Percentiles rank a stretch among this genome's conserved stretches.
Evolutionary conservation across 2,329 filamentous ascomycete species (phyloP).

Genomic region (Hypomyces rosellus): DNA sequence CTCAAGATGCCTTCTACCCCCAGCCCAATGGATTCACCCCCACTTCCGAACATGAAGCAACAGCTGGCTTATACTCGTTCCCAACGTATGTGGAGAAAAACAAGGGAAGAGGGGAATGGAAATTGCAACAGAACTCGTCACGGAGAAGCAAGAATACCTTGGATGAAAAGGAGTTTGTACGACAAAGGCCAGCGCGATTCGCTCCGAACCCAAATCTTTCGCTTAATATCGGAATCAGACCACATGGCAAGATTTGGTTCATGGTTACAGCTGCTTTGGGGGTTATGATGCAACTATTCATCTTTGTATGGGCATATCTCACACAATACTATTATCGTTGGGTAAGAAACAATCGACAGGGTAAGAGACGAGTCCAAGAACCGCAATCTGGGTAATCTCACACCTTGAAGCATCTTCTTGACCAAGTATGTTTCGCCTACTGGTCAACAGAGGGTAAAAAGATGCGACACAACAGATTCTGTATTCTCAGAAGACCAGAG

Average conservation of each 20-base stretch:
- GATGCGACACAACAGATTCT: no score
- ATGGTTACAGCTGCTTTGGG: not conserved
- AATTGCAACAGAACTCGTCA: not conserved
- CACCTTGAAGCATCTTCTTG: no score
- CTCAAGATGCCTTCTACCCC: not conserved
- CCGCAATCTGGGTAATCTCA: no score
- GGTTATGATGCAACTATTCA: not conserved
- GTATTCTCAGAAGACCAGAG: no score
- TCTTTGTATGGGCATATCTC: slow-evolving; percentile 7
- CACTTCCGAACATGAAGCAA: not conserved
- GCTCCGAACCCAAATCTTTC: slow-evolving; percentile 1
- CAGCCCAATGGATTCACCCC: no score
- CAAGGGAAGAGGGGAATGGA: not conserved
- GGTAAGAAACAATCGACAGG: slow-evolving; percentile 1
- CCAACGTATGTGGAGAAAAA: not conserved
- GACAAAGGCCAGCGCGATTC: no score
- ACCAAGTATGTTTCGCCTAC: no score
- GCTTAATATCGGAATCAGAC: slow-evolving; percentile 2
- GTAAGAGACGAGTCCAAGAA: no score
- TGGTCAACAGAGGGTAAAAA: no score
- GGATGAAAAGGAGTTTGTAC: no score
- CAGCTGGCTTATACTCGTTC: not conserved
- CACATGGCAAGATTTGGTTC: not conserved
- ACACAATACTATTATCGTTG: slow-evolving; percentile 7
- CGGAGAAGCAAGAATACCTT: not conserved